Conservation (phyloP, 1,284 basidiomycete species). For the Stygiomarasmius scandens region DNA sequence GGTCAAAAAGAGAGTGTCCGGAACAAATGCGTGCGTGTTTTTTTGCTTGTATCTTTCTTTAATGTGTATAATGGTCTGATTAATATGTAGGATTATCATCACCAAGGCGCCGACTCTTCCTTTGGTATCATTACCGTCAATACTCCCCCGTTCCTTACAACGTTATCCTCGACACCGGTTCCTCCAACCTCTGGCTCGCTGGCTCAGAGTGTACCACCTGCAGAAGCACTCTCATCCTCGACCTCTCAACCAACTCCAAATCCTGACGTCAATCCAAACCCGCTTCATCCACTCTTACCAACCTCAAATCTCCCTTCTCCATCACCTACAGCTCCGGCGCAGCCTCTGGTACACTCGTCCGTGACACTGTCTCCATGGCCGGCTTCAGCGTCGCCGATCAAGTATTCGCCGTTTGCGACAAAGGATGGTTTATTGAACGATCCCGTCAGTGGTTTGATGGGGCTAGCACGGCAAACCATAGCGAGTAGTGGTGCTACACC, state of each 20-base stretch:
- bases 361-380: slow-evolving; percentile 79
- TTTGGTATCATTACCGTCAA: slow-evolving; percentile 72
- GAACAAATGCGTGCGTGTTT: too few relatives aligned
- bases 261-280: slow-evolving; percentile 46
- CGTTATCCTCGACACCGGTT: slow-evolving; percentile 80
- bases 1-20: too few relatives aligned
- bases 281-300: slow-evolving; percentile 55
- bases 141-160: slow-evolving; percentile 64
- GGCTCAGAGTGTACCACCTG: slow-evolving; percentile 57
- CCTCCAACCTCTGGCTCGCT: slow-evolving; percentile 79
- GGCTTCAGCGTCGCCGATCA: slow-evolving; percentile 77
- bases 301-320: slow-evolving; percentile 54
- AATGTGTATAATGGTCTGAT: too few relatives aligned
- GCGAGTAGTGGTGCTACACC: slow-evolving; percentile 56
- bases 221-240: slow-evolving; percentile 43
- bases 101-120: slow-evolving; percentile 61
- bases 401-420: slow-evolving; percentile 61
- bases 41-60: too few relatives aligned
- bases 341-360: slow-evolving; percentile 69
- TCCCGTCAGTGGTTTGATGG: slow-evolving; percentile 68
- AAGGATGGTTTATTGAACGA: slow-evolving; percentile 45
- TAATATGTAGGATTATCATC: too few relatives aligned
- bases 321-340: slow-evolving; percentile 85
- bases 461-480: slow-evolving; percentile 63
- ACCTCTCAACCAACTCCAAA: slow-evolving; percentile 51